Conservation (phyloP, 177 flowering plant genomes). For the Vitis hybrid region DNA sequence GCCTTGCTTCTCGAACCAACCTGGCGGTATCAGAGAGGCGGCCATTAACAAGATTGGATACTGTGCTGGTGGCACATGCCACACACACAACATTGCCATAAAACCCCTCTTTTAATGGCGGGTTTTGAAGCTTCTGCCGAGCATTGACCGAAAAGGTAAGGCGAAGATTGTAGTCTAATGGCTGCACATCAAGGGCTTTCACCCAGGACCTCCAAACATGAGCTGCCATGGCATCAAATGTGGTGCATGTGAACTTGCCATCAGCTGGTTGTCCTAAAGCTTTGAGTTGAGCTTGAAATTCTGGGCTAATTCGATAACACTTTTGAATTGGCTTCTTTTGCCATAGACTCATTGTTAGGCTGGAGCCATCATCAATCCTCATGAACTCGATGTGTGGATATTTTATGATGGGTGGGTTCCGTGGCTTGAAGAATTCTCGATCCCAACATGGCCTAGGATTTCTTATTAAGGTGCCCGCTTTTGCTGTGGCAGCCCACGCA, state of each 20-base stretch:
- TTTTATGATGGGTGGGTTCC: conserved; percentile 55
- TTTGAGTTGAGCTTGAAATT: conserved; percentile 53
- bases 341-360: conserved; percentile 46
- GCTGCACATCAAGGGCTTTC: conserved; percentile 63
- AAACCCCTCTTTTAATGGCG: conserved; percentile 59
- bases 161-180: conserved; percentile 52
- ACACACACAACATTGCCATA: conserved; percentile 74
- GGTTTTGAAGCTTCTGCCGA: conserved; percentile 49
- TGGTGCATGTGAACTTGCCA: conserved; percentile 27
- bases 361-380: conserved; percentile 59
- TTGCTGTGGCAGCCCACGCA: conserved; percentile 77
- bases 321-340: conserved; percentile 54
- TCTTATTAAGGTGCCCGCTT: conserved; percentile 33
- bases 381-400: conserved; percentile 67
- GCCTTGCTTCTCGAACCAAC: conserved; percentile 57
- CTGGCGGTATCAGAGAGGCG: conserved; percentile 31
- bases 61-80: conserved; percentile 68
- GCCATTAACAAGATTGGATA: conserved; percentile 40
- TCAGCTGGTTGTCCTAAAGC: conserved; percentile 30
- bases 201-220: conserved; percentile 91
- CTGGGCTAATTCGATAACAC: conserved; percentile 52
- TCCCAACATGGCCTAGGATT: conserved; percentile 73
- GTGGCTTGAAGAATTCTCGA: conserved; percentile 55
- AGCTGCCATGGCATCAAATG: conserved; percentile 83
- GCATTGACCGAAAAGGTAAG: conserved; percentile 75